Conservation (phyloP, 73 alveolate species). For the Paramecium primaurelia region DNA sequence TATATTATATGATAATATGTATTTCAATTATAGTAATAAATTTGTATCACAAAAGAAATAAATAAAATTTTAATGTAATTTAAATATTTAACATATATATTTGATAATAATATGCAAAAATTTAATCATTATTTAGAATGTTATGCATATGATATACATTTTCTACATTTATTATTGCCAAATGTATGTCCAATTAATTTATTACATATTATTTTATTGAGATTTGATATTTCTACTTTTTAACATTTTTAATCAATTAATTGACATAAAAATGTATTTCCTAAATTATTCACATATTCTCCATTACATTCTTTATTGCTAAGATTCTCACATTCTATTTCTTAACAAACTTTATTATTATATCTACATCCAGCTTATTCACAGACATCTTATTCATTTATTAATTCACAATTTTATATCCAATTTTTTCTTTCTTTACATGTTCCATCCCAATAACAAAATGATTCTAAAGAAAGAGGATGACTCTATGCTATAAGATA, state of each 20-base stretch:
- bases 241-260: not conserved
- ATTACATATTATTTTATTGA: not conserved
- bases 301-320: not conserved
- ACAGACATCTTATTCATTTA: not conserved
- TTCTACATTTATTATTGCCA: not conserved
- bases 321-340: not conserved
- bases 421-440: not conserved
- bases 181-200: conserved; percentile 1
- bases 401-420: not conserved
- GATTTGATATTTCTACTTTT: not conserved
- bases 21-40: too few species aligned
- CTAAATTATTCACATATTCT: not conserved
- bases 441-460: not conserved
- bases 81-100: not conserved
- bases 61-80: too few species aligned
- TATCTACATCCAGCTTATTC: not conserved
- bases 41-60: too few species aligned
- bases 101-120: not conserved
- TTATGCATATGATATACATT: not conserved
- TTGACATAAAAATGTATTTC: not conserved
- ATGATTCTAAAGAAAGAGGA: not conserved
- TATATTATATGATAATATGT: too few species aligned
- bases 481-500: not conserved
- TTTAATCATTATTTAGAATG: not conserved
- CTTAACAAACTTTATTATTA: not conserved